phyloP scores from a whole-genome alignment of 495 filamentous ascomycete genomes.

The Talaromyces wortmannii region DNA sequence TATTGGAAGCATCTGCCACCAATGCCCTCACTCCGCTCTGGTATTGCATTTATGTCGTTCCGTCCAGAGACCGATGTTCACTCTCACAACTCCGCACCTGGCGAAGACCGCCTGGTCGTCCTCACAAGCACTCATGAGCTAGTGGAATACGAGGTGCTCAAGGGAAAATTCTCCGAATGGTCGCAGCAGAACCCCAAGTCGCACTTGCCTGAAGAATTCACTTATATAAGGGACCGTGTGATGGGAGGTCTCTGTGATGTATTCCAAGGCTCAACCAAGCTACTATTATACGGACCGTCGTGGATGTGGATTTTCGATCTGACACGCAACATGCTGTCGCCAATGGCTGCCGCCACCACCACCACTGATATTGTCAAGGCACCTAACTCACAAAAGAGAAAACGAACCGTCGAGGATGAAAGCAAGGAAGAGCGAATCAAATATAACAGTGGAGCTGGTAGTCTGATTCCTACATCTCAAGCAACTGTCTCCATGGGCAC shows the following conservation, averaged over 20 bases:
- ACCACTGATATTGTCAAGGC: slow-evolving; percentile 17
- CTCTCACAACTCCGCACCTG: slow-evolving; percentile 29
- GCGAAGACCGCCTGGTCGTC: slow-evolving; percentile 60
- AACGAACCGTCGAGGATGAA: slow-evolving; percentile 31
- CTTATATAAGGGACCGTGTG: slow-evolving; percentile 61
- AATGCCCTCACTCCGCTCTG: slow-evolving; percentile 69
- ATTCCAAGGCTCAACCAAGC: slow-evolving; percentile 42
- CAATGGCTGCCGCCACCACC: slow-evolving; percentile 17
- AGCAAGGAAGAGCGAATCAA: slow-evolving; percentile 29
- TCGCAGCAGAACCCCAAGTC: slow-evolving; percentile 72
- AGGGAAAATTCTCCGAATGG: slow-evolving; percentile 75
- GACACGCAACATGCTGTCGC: slow-evolving; percentile 55
- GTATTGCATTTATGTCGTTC: slow-evolving; percentile 70
- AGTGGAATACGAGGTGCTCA: slow-evolving; percentile 66
- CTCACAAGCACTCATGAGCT: slow-evolving; percentile 72
- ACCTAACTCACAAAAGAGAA: slow-evolving; percentile 28
- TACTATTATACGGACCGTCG: slow-evolving; percentile 80
- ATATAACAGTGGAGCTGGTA: slow-evolving; percentile 51
- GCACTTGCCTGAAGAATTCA: slow-evolving; percentile 66
- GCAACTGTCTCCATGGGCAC: slow-evolving; percentile 49
- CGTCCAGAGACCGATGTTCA: slow-evolving; percentile 39
- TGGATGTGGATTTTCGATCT: slow-evolving; percentile 96
- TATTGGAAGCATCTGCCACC: slow-evolving; percentile 68
- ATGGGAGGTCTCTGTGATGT: slow-evolving; percentile 86
- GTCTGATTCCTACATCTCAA: slow-evolving; percentile 50